phyloP scores from a whole-genome alignment of 495 filamentous ascomycete genomes.

The Penicillium cosmopolitanum region DNA sequence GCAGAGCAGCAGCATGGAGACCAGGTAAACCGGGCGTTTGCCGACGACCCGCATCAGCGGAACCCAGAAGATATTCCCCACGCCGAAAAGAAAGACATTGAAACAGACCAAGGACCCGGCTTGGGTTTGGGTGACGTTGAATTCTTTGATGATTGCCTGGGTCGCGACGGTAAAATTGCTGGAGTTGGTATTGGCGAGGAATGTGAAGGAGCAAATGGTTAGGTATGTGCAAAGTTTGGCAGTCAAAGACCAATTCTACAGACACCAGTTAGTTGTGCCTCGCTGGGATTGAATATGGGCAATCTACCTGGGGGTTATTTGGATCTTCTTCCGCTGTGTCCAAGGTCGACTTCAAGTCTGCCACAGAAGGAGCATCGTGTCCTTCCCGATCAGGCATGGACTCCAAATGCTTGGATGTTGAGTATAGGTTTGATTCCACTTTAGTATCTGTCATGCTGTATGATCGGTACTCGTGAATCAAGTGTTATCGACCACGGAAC shows the following conservation, averaged over 20 bases:
- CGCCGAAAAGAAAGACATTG: slow-evolving; percentile 38
- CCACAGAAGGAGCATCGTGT: neutral
- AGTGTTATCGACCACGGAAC: neutral
- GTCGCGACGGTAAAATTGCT: slow-evolving; percentile 41
- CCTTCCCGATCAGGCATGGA: slow-evolving; percentile 10
- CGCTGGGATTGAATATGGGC: neutral
- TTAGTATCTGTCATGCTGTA: slow-evolving; percentile 14
- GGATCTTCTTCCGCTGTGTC: slow-evolving; percentile 4
- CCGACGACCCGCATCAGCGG: slow-evolving; percentile 36
- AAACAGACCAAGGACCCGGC: slow-evolving; percentile 35
- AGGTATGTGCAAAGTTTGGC: slow-evolving; percentile 31
- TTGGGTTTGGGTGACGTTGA: slow-evolving; percentile 31
- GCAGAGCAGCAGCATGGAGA: slow-evolving; percentile 27
- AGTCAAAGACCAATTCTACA: slow-evolving; percentile 32
- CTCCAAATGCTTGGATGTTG: slow-evolving; percentile 14
- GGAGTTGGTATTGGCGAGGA: slow-evolving; percentile 37
- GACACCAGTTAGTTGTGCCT: neutral
- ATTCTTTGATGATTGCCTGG: slow-evolving; percentile 32
- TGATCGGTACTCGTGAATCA: neutral
- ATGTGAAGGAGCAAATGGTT: slow-evolving; percentile 38
- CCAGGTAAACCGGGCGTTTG: slow-evolving; percentile 36
- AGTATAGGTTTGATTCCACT: neutral
- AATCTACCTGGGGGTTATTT: slow-evolving; percentile 19
- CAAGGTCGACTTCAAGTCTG: slow-evolving; percentile 8
- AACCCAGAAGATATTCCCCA: slow-evolving; percentile 39